These are phyloP conservation scores for Boletus fagicola DNA, from an alignment of 768 basidiomycete genomes.

Conservation along the genomic window DNA sequence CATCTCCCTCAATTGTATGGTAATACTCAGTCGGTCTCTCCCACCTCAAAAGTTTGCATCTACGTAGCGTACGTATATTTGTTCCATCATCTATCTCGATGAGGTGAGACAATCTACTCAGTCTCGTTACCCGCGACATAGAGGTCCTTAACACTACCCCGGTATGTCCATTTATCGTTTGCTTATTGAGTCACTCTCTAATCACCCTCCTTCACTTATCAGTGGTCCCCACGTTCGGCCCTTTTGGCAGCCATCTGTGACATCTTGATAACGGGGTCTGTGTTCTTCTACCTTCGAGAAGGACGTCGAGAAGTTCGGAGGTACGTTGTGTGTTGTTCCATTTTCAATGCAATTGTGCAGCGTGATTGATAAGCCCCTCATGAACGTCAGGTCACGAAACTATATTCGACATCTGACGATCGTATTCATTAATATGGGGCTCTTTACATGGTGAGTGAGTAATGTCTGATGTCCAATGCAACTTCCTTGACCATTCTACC, in stretches of 20 bases:
- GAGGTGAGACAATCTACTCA: neutral
- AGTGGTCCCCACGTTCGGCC: too few species aligned
- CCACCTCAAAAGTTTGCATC: neutral
- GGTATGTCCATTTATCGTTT: neutral
- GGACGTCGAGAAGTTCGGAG: too few species aligned
- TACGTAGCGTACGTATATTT: neutral
- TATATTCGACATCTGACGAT: constrained; percentile 8
- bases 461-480: neutral
- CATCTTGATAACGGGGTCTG: too few species aligned
- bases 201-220: too few species aligned
- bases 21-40: neutral
- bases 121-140: neutral
- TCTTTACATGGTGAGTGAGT: constrained; percentile 8
- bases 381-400: constrained; percentile 2
- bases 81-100: neutral
- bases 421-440: constrained; percentile 15
- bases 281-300: too few species aligned
- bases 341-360: too few species aligned
- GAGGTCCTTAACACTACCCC: neutral
- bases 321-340: too few species aligned
- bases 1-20: neutral
- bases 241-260: too few species aligned
- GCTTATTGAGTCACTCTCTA: too few species aligned
- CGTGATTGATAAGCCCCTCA: neutral
- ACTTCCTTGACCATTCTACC: neutral